Evolutionary conservation across 441 rosid species (phyloP).

Genomic region (Aquilaria agallochum): DNA sequence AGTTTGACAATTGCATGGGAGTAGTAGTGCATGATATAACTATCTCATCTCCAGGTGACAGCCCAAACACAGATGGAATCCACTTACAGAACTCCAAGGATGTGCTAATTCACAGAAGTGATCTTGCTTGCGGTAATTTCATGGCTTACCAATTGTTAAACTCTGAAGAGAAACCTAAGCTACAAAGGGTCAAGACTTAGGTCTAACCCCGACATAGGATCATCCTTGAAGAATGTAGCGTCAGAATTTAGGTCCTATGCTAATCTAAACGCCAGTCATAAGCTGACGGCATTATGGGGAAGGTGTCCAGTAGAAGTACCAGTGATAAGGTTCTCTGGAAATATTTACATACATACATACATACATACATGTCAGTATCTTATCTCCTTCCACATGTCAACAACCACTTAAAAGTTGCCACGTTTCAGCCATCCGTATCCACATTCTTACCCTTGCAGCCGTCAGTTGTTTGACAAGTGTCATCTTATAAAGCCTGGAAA

Average conservation of each 20-base stretch:
- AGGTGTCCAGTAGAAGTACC: constrained; percentile 12
- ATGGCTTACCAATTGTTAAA: constrained; percentile 3
- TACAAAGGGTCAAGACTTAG: constrained; percentile 16
- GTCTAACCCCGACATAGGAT: constrained; percentile 9
- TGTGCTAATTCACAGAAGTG: constrained; percentile 65
- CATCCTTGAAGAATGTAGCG: constrained; percentile 11
- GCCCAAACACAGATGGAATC: constrained; percentile 97
- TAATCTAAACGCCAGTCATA: constrained; percentile 7
- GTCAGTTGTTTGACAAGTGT: constrained; percentile 14
- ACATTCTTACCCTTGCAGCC: constrained; percentile 9
- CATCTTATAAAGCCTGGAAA: constrained; percentile 13
- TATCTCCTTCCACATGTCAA: constrained; percentile 25
- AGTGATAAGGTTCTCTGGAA: constrained; percentile 17
- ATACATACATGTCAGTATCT: constrained; percentile 17
- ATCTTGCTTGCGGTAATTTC: constrained; percentile 78
- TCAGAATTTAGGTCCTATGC: constrained; percentile 12
- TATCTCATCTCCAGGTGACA: constrained; percentile 86
- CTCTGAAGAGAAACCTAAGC: constrained; percentile 4
- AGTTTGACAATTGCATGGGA: constrained; percentile 82
- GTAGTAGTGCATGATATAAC: constrained; percentile 67
- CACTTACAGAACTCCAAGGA: constrained; percentile 93
- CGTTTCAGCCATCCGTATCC: constrained; percentile 16
- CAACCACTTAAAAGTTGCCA: constrained; percentile 22
- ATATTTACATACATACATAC: not conserved
- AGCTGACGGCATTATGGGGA: constrained; percentile 9